Conservation (phyloP, 495 filamentous ascomycete species). For the Penicillium cataractarum region DNA sequence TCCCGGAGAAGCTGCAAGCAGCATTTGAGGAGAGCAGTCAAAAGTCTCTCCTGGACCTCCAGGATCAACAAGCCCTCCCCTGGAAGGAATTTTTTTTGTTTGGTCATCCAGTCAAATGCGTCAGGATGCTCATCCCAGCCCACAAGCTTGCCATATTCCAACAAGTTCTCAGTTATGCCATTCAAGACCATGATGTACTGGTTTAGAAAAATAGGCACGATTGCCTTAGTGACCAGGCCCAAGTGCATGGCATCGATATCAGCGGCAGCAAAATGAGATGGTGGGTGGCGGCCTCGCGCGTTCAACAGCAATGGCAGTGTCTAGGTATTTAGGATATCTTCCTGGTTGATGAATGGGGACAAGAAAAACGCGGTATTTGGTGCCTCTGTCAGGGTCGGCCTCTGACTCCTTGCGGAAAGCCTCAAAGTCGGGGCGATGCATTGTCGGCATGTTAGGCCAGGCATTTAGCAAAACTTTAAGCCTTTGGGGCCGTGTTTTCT, state of each 20-base stretch:
- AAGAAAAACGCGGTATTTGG: neutral
- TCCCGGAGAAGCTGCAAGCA: neutral
- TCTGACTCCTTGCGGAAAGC: slow-evolving; percentile 31
- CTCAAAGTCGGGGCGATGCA: slow-evolving; percentile 55
- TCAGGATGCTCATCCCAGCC: slow-evolving; percentile 42
- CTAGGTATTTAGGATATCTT: slow-evolving; percentile 44
- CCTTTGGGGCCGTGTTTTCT: slow-evolving; percentile 47
- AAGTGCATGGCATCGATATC: slow-evolving; percentile 28
- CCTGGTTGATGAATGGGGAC: slow-evolving; percentile 61
- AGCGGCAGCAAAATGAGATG: slow-evolving; percentile 41
- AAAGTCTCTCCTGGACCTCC: slow-evolving; percentile 23
- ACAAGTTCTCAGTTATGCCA: slow-evolving; percentile 23
- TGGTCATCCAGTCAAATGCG: slow-evolving; percentile 34
- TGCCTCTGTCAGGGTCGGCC: neutral
- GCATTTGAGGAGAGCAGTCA: neutral
- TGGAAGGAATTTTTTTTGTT: slow-evolving; percentile 32
- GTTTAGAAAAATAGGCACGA: slow-evolving; percentile 42
- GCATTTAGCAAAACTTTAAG: slow-evolving; percentile 42
- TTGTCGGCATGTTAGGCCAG: slow-evolving; percentile 52
- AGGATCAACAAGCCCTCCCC: slow-evolving; percentile 50
- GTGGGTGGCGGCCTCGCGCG: slow-evolving; percentile 46
- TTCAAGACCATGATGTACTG: slow-evolving; percentile 47
- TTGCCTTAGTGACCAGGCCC: slow-evolving; percentile 8
- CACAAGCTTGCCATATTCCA: slow-evolving; percentile 50
- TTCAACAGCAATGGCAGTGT: slow-evolving; percentile 42